Evolutionary conservation across 306 rosid species (phyloP).

Genomic region (Casuarina glauca): DNA sequence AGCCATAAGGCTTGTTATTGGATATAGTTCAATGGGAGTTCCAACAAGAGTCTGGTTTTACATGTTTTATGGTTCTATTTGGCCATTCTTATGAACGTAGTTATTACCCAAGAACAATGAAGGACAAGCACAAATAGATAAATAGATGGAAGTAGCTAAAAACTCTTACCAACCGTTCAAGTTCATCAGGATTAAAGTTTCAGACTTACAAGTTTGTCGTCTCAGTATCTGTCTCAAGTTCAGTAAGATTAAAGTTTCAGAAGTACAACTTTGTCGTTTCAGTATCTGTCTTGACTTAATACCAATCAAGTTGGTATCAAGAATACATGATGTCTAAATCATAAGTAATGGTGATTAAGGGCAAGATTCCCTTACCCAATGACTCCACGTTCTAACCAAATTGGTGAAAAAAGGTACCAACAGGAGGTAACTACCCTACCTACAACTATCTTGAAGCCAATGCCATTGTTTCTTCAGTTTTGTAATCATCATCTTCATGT

Average conservation of each 20-base stretch:
- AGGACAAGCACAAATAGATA: background rate
- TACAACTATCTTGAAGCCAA: slow-evolving; percentile 20
- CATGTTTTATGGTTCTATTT: background rate
- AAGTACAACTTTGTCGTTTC: background rate
- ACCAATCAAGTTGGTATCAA: slow-evolving; percentile 12
- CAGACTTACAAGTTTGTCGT: background rate
- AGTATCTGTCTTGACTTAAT: slow-evolving; percentile 1
- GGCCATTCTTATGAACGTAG: background rate
- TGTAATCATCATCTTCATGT: slow-evolving; percentile 31
- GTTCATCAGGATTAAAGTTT: background rate
- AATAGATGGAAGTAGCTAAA: background rate
- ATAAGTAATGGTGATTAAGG: background rate
- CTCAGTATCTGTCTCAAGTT: background rate
- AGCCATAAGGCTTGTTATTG: background rate
- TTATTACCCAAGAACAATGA: background rate
- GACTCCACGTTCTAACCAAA: background rate
- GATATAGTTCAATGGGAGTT: background rate
- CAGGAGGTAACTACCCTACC: background rate
- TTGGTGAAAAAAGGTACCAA: slow-evolving; percentile 4
- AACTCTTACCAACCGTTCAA: background rate
- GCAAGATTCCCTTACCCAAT: slow-evolving; percentile 10
- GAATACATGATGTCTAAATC: background rate
- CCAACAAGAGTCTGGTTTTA: background rate
- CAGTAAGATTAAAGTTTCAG: background rate
- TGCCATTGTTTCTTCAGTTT: slow-evolving; percentile 25